phyloP scores from a whole-genome alignment of 139 green algal species.

The Pleodorina starrii region DNA sequence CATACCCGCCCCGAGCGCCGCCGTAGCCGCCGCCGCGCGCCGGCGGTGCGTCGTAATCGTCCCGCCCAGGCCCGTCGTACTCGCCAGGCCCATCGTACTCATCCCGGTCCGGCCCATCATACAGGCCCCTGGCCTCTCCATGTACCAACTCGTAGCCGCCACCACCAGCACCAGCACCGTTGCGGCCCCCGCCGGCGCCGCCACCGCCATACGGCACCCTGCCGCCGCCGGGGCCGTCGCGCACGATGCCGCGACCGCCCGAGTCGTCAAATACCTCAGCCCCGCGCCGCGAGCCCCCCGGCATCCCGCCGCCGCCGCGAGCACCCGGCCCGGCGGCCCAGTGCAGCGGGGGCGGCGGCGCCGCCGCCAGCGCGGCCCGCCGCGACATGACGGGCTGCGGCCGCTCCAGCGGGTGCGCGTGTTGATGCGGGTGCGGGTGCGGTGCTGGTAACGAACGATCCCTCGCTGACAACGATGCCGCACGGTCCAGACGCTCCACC shows the following conservation, averaged over 20 bases:
- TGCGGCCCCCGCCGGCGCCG: not conserved
- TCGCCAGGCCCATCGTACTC: not conserved
- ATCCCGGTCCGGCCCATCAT: not conserved
- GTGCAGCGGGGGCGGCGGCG: not conserved
- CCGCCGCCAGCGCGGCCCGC: not conserved
- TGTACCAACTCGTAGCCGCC: not conserved
- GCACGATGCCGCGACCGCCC: not conserved
- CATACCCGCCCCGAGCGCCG: not conserved
- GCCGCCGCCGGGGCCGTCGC: not conserved
- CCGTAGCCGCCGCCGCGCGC: not conserved
- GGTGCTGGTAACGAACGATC: too few species aligned
- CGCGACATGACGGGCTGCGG: not conserved
- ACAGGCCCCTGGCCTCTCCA: not conserved
- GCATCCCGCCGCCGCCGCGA: not conserved
- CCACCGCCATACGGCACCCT: not conserved
- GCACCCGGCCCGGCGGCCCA: too few species aligned
- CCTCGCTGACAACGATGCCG: not conserved
- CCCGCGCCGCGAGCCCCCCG: not conserved
- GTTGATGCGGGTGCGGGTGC: not conserved
- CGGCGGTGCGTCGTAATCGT: not conserved
- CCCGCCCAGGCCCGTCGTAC: not conserved
- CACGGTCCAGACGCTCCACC: not conserved
- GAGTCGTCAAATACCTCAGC: too few species aligned
- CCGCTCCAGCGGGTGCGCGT: not conserved
- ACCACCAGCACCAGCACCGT: not conserved